Evolutionary conservation across 2,329 filamentous ascomycete species (phyloP).

Genomic region (Microcyclospora pomicola): DNA sequence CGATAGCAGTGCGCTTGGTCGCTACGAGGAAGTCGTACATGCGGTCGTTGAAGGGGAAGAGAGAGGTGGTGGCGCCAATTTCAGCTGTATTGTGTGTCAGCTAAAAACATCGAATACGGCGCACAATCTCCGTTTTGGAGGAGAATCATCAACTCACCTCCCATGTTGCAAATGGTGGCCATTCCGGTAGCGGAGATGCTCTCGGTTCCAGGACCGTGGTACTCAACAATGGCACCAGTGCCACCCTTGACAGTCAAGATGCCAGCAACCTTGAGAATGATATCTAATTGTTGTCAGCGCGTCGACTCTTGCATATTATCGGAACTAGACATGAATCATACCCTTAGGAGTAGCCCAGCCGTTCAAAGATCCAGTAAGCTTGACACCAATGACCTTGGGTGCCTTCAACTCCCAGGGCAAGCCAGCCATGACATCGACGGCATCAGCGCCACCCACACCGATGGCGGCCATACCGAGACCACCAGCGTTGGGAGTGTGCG

Average conservation of each 20-base stretch:
- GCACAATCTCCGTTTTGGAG: background rate
- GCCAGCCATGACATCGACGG: slow-evolving; percentile 95
- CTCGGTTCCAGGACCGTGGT: slow-evolving; percentile 53
- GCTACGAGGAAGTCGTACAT: slow-evolving; percentile 93
- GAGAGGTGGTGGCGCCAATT: slow-evolving; percentile 74
- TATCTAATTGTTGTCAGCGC: slow-evolving; percentile 42
- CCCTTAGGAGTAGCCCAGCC: slow-evolving; percentile 93
- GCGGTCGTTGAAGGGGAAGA: slow-evolving; percentile 96
- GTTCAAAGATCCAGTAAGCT: slow-evolving; percentile 73
- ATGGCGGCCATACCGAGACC: slow-evolving; percentile 87
- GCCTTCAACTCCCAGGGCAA: slow-evolving; percentile 98
- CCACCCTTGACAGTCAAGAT: slow-evolving; percentile 97
- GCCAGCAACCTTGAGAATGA: slow-evolving; percentile 94
- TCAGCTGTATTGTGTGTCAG: slow-evolving; percentile 35
- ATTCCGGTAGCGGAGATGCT: slow-evolving; percentile 71
- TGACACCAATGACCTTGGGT: slow-evolving; percentile 92
- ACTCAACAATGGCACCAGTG: slow-evolving; percentile 50
- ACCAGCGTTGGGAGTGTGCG: slow-evolving; percentile 93
- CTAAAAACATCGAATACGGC: slow-evolving; percentile 1
- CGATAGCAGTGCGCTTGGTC: slow-evolving; percentile 82
- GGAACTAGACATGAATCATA: slow-evolving; percentile 30
- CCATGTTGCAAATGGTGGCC: slow-evolving; percentile 56
- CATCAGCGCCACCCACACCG: slow-evolving; percentile 95
- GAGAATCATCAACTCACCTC: background rate
- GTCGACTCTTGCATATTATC: background rate